Evolutionary conservation across 306 rosid genomes (phyloP), one percentile per base, ranked within the genome.

Genomic region (Vigna reflexopilosa): DNA sequence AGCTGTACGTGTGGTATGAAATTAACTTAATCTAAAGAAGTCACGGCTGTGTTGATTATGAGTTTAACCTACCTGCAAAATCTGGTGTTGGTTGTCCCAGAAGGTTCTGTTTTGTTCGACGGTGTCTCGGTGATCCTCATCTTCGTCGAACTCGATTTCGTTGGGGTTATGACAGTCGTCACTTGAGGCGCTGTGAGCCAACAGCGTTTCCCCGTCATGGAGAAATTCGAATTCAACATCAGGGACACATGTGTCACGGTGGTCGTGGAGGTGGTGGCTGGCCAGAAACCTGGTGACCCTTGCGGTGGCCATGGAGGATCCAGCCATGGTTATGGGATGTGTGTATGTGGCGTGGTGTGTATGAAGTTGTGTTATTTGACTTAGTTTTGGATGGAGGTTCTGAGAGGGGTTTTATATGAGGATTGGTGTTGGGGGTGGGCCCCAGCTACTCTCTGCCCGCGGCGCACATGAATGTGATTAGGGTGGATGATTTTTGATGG

Each of bases 21-120:
- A 54, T 19, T 54, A 54, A 51, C 1, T 50, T n/a, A 0, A 52
- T 19, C 9, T 20, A 12, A 9, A 19, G 61, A 55, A 55, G 30
- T 5, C 6, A 13, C 1, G 9, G 19, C 10, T 2, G 59, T 8
- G 28, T 54, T 54, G 14, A 19, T 54, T 54, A 19, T 8, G 4
- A 1, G 26, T 6, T 40, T 24, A 52, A 42, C 32, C 58, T 55
- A 94, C 98, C 83, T 86, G 92, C 71, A 94, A 75, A 74, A 84
- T 19, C 61, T 92, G 89, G 64, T 84, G 90, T 42, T 94, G 98
- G 15, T 76, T 86, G 1, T 90, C 93, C 98, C 97, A 94, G 24
- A 86, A 94, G 61, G 24, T 78, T 86, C 75, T 82, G 17, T 79
- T 79, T 42, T 85, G 74, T 38, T 88, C 84, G 20, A 38, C 0